phyloP scores from a whole-genome alignment of 2,329 filamentous ascomycete species.

The Paraphaeosphaeria sporulosa region DNA sequence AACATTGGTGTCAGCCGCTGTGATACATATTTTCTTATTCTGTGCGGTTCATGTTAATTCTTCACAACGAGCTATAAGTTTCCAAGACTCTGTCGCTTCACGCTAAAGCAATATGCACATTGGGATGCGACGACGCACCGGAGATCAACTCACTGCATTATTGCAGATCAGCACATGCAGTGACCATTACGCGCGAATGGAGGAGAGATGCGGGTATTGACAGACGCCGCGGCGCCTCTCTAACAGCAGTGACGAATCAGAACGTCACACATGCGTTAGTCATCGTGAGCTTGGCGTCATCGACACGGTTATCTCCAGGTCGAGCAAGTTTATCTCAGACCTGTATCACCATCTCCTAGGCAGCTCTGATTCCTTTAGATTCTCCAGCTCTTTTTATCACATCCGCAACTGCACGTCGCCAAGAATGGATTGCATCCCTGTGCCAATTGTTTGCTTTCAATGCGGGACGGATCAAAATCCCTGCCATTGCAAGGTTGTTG shows the following conservation, averaged over 20 bases:
- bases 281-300: conserved; percentile 17
- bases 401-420: background rate
- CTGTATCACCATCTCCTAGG: background rate
- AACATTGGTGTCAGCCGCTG: no score
- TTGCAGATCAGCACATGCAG: background rate
- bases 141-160: background rate
- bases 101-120: no score
- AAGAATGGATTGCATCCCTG: conserved; percentile 49
- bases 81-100: no score
- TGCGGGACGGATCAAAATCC: conserved; percentile 64
- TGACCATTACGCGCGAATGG: background rate
- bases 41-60: no score
- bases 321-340: background rate
- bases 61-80: no score
- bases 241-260: conserved; percentile 8
- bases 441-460: conserved; percentile 63
- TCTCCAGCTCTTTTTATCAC: background rate
- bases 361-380: background rate
- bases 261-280: conserved; percentile 18
- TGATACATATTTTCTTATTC: no score
- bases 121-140: no score
- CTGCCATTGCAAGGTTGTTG: conserved; percentile 64
- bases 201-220: background rate
- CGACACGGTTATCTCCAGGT: background rate
- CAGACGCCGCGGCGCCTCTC: background rate